phyloP scores from a whole-genome alignment of 352 stramenopile genomes.

The Phytophthora pini region DNA sequence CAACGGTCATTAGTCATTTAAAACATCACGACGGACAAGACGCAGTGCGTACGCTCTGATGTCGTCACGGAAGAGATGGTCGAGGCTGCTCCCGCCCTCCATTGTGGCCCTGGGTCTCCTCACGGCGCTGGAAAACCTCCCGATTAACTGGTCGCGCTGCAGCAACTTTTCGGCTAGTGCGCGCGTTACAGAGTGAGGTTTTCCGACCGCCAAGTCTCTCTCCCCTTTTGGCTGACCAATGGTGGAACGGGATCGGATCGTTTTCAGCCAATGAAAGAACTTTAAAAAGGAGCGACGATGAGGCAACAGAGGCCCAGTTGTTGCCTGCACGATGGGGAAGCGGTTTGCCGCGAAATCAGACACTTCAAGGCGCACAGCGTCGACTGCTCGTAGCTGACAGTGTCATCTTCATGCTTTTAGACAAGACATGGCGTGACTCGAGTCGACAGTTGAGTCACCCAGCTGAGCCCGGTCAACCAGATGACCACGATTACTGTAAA shows the following conservation, averaged over 20 bases:
- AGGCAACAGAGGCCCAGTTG: conserved; percentile 20
- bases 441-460: conserved; percentile 2
- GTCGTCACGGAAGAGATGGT: conserved; percentile 62
- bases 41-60: conserved; percentile 52
- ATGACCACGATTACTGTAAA: conserved; percentile 3
- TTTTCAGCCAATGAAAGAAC: conserved; percentile 29
- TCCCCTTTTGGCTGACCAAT: conserved; percentile 34
- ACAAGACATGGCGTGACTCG: conserved; percentile 10
- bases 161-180: conserved; percentile 36
- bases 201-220: conserved; percentile 14
- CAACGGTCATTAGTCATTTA: conserved; percentile 19
- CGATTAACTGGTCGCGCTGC: conserved; percentile 14
- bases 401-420: conserved; percentile 1
- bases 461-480: background rate
- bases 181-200: conserved; percentile 31
- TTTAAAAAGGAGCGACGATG: background rate
- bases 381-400: conserved; percentile 8
- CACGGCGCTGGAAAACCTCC: conserved; percentile 11
- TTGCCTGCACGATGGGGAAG: conserved; percentile 24
- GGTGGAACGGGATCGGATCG: background rate
- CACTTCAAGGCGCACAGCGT: conserved; percentile 9
- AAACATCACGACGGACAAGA: conserved; percentile 10
- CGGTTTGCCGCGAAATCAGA: conserved; percentile 24
- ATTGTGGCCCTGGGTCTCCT: conserved; percentile 22
- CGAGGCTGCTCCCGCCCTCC: conserved; percentile 45